These are phyloP conservation scores for Candida caryicola DNA, from an alignment of 805 yeast genomes.

Conservation along the genomic window DNA sequence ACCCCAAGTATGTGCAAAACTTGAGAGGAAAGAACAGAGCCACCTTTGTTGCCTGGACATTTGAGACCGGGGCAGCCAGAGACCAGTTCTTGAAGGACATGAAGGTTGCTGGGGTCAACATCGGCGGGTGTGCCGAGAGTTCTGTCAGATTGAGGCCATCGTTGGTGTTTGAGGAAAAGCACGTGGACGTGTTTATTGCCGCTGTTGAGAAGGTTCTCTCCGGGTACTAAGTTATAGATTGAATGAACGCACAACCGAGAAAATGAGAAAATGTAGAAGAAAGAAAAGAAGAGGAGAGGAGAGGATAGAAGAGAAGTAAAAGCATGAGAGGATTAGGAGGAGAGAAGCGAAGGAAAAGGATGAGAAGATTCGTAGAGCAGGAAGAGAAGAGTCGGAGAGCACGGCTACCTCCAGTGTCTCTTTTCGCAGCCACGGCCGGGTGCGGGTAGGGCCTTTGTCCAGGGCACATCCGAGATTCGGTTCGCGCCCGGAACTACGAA, in stretches of 20 bases:
- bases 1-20: conserved; percentile 51
- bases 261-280: not conserved
- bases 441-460: no score
- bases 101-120: conserved; percentile 67
- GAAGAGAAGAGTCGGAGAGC: no score
- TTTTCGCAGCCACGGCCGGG: no score
- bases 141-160: conserved; percentile 82
- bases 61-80: conserved; percentile 52
- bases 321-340: not conserved
- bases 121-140: conserved; percentile 81
- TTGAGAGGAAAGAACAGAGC: conserved; percentile 75
- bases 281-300: not conserved
- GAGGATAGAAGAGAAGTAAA: not conserved
- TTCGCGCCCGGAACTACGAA: not conserved
- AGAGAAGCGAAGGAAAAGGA: not conserved
- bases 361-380: no score
- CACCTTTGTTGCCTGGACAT: conserved; percentile 81
- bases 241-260: not conserved
- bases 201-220: conserved; percentile 40
- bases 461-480: no score
- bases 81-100: conserved; percentile 58
- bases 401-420: no score
- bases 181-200: conserved; percentile 63
- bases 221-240: conserved; percentile 16
- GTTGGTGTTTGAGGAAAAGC: conserved; percentile 73